Base-by-base conservation (phyloP, 2,329 filamentous ascomycete genomes). In the Cladosporium sp. region DNA sequence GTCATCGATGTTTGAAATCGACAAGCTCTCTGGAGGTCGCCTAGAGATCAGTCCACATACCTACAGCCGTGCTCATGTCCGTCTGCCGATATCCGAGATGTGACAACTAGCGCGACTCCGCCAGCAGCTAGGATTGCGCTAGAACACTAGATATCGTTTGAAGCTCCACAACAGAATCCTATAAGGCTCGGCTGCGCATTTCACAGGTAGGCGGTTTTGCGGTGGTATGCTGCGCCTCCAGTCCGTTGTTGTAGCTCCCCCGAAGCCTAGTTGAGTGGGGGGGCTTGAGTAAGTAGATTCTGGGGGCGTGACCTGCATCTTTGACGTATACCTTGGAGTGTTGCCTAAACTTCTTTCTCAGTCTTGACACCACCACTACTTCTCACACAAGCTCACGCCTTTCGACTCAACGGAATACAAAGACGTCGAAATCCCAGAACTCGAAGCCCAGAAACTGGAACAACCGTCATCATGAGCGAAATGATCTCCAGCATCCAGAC, bases 371-470 rank as follows among this genome's bases (percentile, higher is more conserved):
- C 18, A n/a, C 36, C 10, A n/a, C 2, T 11, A 39, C 7, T 43
- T 7, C 18, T n/a, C n/a, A 18, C 5, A n/a, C 36, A 43, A n/a
- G 18, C 18, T 10, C 18, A 10, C 36, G 18, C 6, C 7, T n/a
- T 7, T 43, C 18, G 18, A n/a, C 36, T n/a, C 36, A 1, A 43
- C 5, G 30, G 14, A 32, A 16, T 0, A 53, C 16, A 10, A 28
- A 26, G 48, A n/a, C 36, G 18, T 3, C 25, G 1, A 14, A 3
- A 53, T 7, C 14, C 1, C 25, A 30, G n/a, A 16, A 32, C 5
- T 4, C 0, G 11, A 8, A 16, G 1, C 13, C 16, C 10, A 8
- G 3, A 32, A n/a, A 1, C n/a, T 5, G 4, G 3, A 32, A 8
- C 49, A 2, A 13, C 16, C 14, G 2, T 32, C 26, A 28, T n/a